Percentiles rank a stretch among this genome's conserved stretches.
phyloP scores from a whole-genome alignment of 768 basidiomycete species.

The Auricularia heimuer region DNA sequence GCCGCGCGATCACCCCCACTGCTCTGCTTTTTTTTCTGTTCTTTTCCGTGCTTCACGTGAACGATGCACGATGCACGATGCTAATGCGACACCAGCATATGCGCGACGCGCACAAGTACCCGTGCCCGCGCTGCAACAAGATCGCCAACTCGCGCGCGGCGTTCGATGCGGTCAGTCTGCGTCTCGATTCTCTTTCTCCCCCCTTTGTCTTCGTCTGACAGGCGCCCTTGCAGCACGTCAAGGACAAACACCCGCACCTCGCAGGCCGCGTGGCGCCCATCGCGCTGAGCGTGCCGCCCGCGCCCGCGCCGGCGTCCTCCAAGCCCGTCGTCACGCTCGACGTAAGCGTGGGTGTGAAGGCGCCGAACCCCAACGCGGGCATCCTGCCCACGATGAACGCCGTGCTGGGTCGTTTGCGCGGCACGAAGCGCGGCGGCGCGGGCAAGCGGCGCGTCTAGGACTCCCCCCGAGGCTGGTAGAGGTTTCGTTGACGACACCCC shows the following conservation, averaged over 20 bases:
- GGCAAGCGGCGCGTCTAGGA: conserved; percentile 1
- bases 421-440: background rate
- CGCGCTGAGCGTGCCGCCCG: background rate
- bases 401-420: background rate
- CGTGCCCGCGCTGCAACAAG: conserved; percentile 2
- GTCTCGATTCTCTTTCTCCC: too few relatives aligned
- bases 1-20: background rate
- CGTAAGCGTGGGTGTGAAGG: background rate
- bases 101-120: conserved; percentile 3
- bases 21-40: background rate
- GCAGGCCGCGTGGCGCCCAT: background rate
- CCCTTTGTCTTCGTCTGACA: too few relatives aligned
- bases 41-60: too few relatives aligned
- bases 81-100: background rate
- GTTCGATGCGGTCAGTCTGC: background rate
- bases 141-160: conserved; percentile 1
- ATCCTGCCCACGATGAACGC: conserved; percentile 2
- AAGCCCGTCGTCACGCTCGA: background rate
- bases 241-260: background rate
- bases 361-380: background rate
- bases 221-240: background rate
- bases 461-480: too few relatives aligned
- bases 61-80: too few relatives aligned
- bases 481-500: background rate
- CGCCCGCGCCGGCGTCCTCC: background rate